Conservation (phyloP, 1,139 yeast genomes). For the Candida dubliniensis region DNA sequence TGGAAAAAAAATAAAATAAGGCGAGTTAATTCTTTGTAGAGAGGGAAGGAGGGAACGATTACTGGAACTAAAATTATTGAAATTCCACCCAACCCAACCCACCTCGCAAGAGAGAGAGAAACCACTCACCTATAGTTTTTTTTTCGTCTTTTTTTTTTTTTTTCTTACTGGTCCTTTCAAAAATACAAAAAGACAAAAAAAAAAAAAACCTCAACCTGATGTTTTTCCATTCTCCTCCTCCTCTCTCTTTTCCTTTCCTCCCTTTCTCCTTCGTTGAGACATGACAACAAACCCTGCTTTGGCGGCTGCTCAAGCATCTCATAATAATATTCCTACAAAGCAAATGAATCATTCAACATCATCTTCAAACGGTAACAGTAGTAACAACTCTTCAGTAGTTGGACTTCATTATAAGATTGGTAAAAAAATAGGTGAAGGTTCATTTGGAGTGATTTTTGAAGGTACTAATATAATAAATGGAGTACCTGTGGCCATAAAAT, state of each 20-base stretch:
- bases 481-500: constrained; percentile 71
- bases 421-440: constrained; percentile 82
- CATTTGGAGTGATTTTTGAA: constrained; percentile 80
- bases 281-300: constrained; percentile 32
- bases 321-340: constrained; percentile 20
- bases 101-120: too few species aligned
- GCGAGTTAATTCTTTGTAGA: too few species aligned
- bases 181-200: too few species aligned
- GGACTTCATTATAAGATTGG: constrained; percentile 81
- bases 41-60: too few species aligned
- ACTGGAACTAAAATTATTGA: too few species aligned
- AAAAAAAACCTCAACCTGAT: too few species aligned
- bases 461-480: constrained; percentile 76
- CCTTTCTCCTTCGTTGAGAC: background rate
- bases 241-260: background rate
- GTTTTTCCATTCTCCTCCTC: background rate
- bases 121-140: too few species aligned
- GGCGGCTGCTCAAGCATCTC: constrained; percentile 41
- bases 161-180: too few species aligned
- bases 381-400: constrained; percentile 46
- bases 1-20: too few species aligned
- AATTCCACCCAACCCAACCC: too few species aligned
- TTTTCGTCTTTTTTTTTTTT: too few species aligned
- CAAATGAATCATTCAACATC: constrained; percentile 9
- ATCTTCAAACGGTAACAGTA: constrained; percentile 16